Percentiles rank a stretch among this genome's conserved stretches.
phyloP scores from a whole-genome alignment of 2,329 filamentous ascomycete genomes.

The Aspergillus eucalypticola region DNA sequence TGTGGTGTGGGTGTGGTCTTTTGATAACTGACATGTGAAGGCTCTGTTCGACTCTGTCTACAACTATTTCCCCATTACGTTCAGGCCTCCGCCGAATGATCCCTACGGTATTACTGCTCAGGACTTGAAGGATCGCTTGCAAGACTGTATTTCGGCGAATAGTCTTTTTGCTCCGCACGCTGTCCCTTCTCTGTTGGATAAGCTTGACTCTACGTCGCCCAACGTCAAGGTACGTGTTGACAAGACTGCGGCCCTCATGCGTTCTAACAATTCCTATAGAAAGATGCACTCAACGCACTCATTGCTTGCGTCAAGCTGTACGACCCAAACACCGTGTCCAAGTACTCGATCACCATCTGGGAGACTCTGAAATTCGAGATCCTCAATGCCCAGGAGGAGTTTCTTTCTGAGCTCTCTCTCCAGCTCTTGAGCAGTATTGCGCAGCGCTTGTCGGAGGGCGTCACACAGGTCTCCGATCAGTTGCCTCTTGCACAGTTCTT shows the following conservation, averaged over 20 bases:
- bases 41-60: conserved; percentile 67
- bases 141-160: conserved; percentile 65
- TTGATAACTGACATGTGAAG: conserved; percentile 32
- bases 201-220: conserved; percentile 67
- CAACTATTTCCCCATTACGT: conserved; percentile 73
- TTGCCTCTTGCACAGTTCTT: conserved; percentile 56
- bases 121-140: conserved; percentile 64
- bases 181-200: conserved; percentile 68
- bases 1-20: neutral
- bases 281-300: conserved; percentile 66
- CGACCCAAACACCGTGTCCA: conserved; percentile 58
- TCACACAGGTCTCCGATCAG: conserved; percentile 40
- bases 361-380: conserved; percentile 70
- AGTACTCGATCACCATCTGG: conserved; percentile 67
- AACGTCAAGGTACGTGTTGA: conserved; percentile 60
- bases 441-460: conserved; percentile 52
- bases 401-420: conserved; percentile 62
- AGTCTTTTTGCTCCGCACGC: conserved; percentile 65
- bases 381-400: conserved; percentile 66
- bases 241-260: neutral
- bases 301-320: conserved; percentile 62
- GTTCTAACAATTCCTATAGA: conserved; percentile 40
- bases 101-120: conserved; percentile 70
- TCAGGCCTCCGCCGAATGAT: conserved; percentile 68
- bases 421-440: conserved; percentile 58